Conservation (phyloP, 176 grass and related monocot genomes). For the Chrysopogon serrulatus region DNA sequence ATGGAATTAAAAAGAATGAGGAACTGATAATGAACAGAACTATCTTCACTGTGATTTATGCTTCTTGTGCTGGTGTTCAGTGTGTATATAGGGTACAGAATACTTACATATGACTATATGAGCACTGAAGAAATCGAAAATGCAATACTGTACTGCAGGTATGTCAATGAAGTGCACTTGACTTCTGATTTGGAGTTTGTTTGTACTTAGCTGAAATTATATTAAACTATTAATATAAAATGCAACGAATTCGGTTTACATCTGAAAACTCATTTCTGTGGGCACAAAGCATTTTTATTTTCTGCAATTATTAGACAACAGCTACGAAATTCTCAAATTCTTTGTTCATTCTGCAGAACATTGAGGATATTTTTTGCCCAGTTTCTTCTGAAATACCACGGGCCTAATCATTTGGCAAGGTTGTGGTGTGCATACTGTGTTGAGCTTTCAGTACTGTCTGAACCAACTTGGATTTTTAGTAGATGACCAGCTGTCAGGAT, state of each 20-base stretch:
- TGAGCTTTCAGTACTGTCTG: not conserved
- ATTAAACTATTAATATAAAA: not conserved
- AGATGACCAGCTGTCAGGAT: not conserved
- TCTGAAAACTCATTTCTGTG: not conserved
- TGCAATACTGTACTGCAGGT: not conserved
- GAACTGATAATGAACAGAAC: not conserved
- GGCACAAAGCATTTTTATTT: not conserved
- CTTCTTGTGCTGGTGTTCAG: not conserved
- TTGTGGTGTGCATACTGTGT: not conserved
- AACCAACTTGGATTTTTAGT: not conserved
- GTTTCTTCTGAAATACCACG: not conserved
- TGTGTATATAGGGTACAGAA: slow-evolving; percentile 5
- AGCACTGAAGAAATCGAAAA: not conserved
- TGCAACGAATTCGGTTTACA: not conserved
- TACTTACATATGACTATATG: not conserved
- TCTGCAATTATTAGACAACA: not conserved
- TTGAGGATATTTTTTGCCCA: not conserved
- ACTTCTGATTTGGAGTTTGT: not conserved
- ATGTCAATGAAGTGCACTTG: not conserved
- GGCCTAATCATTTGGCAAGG: not conserved
- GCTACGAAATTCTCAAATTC: not conserved
- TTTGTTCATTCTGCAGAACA: not conserved
- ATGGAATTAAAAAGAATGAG: not conserved
- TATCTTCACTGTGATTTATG: not conserved
- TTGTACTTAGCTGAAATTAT: not conserved